phyloP scores from a whole-genome alignment of 768 basidiomycete species.

The Termitomyces sp. region DNA sequence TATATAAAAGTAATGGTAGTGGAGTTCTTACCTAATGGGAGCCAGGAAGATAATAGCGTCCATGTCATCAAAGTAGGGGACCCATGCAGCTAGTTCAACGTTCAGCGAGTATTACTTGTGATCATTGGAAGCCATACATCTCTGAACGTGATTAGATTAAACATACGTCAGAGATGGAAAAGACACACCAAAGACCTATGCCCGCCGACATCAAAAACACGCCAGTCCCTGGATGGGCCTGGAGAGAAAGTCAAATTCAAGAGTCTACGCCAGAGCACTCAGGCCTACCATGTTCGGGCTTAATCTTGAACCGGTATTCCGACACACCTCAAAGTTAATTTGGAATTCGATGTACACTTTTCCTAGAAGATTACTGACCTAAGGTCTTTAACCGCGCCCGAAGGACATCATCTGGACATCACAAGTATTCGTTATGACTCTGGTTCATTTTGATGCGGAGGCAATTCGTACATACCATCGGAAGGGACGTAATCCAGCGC shows the following conservation, averaged over 20 bases:
- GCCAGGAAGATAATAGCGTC: slow-evolving; percentile 70
- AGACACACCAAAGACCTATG: slow-evolving; percentile 58
- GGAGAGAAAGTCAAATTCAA: not conserved
- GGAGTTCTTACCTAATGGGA: slow-evolving; percentile 43
- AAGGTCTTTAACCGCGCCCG: slow-evolving; percentile 63
- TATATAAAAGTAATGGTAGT: not conserved
- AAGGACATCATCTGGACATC: slow-evolving; percentile 57
- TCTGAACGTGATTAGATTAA: slow-evolving; percentile 3
- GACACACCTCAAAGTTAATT: slow-evolving; percentile 45
- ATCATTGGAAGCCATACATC: slow-evolving; percentile 9
- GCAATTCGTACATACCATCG: slow-evolving; percentile 41
- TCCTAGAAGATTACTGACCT: slow-evolving; percentile 20
- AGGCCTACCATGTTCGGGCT: slow-evolving; percentile 27
- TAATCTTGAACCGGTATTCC: slow-evolving; percentile 66
- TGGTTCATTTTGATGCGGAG: not conserved
- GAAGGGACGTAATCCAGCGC: slow-evolving; percentile 58
- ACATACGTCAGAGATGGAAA: not conserved
- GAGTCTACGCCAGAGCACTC: not conserved
- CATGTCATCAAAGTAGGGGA: slow-evolving; percentile 64
- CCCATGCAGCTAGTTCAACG: slow-evolving; percentile 42
- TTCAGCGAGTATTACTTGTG: not conserved
- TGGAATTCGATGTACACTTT: not conserved
- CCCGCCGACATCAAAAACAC: slow-evolving; percentile 54
- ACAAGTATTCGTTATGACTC: not conserved
- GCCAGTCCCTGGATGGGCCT: slow-evolving; percentile 34